Conservation (phyloP, 345 rosid genomes). For the Ceriops decandra region DNA sequence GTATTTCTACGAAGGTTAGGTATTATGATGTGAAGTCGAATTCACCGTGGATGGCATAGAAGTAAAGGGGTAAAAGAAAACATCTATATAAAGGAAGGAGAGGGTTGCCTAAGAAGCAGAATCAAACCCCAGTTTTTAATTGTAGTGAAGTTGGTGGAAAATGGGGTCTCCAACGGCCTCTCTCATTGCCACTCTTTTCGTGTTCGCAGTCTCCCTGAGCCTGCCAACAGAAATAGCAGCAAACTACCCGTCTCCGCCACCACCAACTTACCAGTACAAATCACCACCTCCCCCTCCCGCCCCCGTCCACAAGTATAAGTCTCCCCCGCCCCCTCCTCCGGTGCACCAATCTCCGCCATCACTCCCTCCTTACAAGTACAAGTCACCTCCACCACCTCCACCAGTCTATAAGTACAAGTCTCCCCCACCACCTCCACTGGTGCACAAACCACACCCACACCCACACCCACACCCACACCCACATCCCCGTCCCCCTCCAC, state of each 20-base stretch:
- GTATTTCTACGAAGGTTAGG: background rate
- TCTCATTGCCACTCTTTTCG: constrained; percentile 41
- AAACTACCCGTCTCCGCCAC: constrained; percentile 23
- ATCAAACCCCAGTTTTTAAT: constrained; percentile 15
- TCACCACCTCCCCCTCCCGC: constrained; percentile 31
- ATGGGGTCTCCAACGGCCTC: constrained; percentile 58
- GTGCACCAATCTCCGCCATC: background rate
- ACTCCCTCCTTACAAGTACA: background rate
- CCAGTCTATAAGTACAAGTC: constrained; percentile 14
- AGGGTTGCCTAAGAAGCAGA: constrained; percentile 27
- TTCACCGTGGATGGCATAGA: constrained; percentile 11
- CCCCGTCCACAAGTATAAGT: constrained; percentile 20
- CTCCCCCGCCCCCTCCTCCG: constrained; percentile 33
- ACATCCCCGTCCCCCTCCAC: no score
- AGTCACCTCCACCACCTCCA: constrained; percentile 17
- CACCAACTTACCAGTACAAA: constrained; percentile 7
- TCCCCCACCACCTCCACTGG: constrained; percentile 22
- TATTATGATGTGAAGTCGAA: background rate
- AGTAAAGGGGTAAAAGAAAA: constrained; percentile 17
- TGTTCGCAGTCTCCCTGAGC: constrained; percentile 40
- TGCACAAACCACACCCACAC: background rate
- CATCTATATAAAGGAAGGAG: constrained; percentile 57
- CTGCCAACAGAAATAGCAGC: constrained; percentile 43
- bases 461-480: background rate
- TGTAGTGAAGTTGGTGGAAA: constrained; percentile 4